Percentiles rank a stretch among this genome's conserved stretches.
phyloP scores from a whole-genome alignment of 441 rosid genomes.

The Pelargonium australe region DNA sequence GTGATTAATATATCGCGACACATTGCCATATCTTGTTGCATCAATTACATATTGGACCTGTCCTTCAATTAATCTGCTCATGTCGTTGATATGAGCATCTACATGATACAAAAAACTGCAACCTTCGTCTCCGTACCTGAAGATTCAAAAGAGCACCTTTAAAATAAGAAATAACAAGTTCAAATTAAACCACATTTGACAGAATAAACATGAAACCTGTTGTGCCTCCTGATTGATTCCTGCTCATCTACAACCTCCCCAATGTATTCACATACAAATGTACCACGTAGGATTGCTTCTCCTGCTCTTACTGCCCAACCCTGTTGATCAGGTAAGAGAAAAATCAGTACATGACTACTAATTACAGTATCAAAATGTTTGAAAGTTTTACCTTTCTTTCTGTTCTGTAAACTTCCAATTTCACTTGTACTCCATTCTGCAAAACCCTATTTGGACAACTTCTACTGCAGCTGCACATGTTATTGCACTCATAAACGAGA shows the following conservation, averaged over 20 bases:
- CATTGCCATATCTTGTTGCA: conserved; percentile 72
- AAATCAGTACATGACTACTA: conserved; percentile 9
- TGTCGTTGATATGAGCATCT: conserved; percentile 65
- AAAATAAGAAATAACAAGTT: background rate
- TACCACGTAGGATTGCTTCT: conserved; percentile 78
- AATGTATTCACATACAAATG: conserved; percentile 74
- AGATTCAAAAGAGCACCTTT: conserved; percentile 18
- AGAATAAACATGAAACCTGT: conserved; percentile 40
- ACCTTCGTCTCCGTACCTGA: conserved; percentile 58
- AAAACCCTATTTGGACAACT: conserved; percentile 85
- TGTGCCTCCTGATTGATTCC: conserved; percentile 62
- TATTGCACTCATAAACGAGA: conserved; percentile 96
- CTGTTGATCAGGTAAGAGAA: conserved; percentile 31
- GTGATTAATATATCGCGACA: conserved; percentile 92
- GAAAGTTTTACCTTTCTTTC: conserved; percentile 58
- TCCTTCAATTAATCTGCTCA: conserved; percentile 75
- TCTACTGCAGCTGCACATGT: conserved; percentile 62
- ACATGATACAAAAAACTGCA: conserved; percentile 57
- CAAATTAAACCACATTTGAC: conserved; percentile 11
- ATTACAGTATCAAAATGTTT: conserved; percentile 16
- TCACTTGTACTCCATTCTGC: conserved; percentile 73
- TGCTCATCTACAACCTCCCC: conserved; percentile 76
- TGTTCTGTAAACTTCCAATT: conserved; percentile 76
- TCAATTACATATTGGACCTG: conserved; percentile 56
- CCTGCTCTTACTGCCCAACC: conserved; percentile 96